Conservation (phyloP, 129 eudicot species). For the sunflower (Helianthus annuus) region HanXRQr2.0-SUNRISE NC_035437.2:87258018-87258517, state of each 20-base stretch:
- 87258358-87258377: constrained; percentile 40
- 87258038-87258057: constrained; percentile 97
- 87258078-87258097: constrained; percentile 3
- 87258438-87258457: constrained; percentile 22
- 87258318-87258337: constrained; percentile 30
- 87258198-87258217: constrained; percentile 89
- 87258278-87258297: too few relatives aligned
- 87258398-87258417: constrained; percentile 85
- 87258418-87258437: constrained; percentile 74
- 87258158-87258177: constrained; percentile 90
- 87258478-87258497: too few relatives aligned
- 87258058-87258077: constrained; percentile 87
- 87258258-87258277: too few relatives aligned
- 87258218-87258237: constrained; percentile 60
- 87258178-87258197: constrained; percentile 86
- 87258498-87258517: too few relatives aligned
- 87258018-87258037: constrained; percentile 99
- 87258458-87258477: too few relatives aligned
- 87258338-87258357: too few relatives aligned
- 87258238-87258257: constrained; percentile 30
- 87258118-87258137: constrained; percentile 83
- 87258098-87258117: too few relatives aligned
- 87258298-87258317: constrained; percentile 17
- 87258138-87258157: constrained; percentile 85
- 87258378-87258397: constrained; percentile 83